Base-by-base conservation (phyloP, 345 rosid genomes). In the Anacardium occidentale region DNA sequence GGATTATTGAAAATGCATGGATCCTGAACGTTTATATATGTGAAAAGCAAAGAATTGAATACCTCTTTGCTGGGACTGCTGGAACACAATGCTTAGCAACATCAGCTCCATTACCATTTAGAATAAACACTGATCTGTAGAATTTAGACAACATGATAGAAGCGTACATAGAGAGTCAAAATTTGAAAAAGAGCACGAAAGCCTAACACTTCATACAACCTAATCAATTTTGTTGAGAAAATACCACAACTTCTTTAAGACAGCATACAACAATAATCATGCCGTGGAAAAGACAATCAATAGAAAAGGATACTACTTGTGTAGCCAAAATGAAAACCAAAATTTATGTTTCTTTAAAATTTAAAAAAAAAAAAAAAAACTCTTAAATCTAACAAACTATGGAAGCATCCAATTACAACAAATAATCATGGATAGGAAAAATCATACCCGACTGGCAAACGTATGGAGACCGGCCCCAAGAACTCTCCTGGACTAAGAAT, bases 1-100 rank as follows among this genome's bases (percentile, higher is more conserved):
- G 1, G n/a, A 54, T 18, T 8, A 21, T 59, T 5, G 21, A 29
- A n/a, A 44, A 2, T 13, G n/a, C 32, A 42, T 22, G 11, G 13
- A 24, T 44, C 22, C 42, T 42, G 12, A 14, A 3, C 7, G 40
- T 34, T 34, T 40, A 13, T 32, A 6, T 21, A 21, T 42, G 9
- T 0, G n/a, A 15, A 15, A 20, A 20, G 52, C 40, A 11, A 42
- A 11, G 17, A 45, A 64, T 26, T 14, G 45, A 7, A 11, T 68
- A 83, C 90, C 93, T 79, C 73, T 76, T 87, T 3, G 83, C 79
- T 7, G 89, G 87, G 67, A 85, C 94, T 8, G 83, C 87, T 15
- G 91, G 94, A 66, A 87, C 83, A 75, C 94, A 89, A 26, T 87
- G 94, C 84, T 84, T 85, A 42, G 91, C 90, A 17, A 89, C 50